Evolutionary conservation across 140 eudicot species (phyloP).

Genomic region (Oenanthe javanica): DNA sequence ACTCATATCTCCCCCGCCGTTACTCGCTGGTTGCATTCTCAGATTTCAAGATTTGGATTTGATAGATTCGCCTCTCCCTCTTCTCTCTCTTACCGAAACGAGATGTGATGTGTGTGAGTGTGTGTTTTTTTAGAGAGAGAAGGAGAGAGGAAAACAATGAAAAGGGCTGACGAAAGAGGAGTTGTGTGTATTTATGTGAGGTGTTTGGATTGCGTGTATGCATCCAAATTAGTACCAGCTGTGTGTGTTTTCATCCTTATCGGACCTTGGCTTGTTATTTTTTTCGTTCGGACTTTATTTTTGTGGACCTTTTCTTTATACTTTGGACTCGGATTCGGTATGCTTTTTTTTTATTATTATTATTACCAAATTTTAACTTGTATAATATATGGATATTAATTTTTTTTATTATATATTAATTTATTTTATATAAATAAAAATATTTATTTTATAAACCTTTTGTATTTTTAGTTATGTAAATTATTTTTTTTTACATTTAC

Average conservation of each 20-base stretch:
- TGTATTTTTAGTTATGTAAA: no score
- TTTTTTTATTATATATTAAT: no score
- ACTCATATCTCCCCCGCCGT: slow-evolving; percentile 3
- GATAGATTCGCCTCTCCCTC: not conserved
- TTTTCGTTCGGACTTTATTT: no score
- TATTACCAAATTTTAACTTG: no score
- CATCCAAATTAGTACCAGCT: not conserved
- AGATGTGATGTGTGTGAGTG: not conserved
- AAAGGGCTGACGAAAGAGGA: slow-evolving; percentile 1
- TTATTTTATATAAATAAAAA: no score
- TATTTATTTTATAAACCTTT: no score
- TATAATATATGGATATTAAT: no score
- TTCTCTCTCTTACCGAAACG: not conserved
- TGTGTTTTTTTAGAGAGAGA: not conserved
- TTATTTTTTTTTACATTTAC: no score
- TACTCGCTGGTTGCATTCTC: not conserved
- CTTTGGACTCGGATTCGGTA: no score
- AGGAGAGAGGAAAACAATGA: not conserved
- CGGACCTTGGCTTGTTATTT: no score
- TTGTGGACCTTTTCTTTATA: no score
- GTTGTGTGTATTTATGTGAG: not conserved
- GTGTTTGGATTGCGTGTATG: not conserved
- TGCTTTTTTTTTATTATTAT: no score
- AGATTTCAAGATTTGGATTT: not conserved
- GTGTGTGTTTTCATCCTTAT: not conserved